Evolutionary conservation across 2,329 filamentous ascomycete genomes (phyloP).

Genomic region (Daldinia eschscholtzii): DNA sequence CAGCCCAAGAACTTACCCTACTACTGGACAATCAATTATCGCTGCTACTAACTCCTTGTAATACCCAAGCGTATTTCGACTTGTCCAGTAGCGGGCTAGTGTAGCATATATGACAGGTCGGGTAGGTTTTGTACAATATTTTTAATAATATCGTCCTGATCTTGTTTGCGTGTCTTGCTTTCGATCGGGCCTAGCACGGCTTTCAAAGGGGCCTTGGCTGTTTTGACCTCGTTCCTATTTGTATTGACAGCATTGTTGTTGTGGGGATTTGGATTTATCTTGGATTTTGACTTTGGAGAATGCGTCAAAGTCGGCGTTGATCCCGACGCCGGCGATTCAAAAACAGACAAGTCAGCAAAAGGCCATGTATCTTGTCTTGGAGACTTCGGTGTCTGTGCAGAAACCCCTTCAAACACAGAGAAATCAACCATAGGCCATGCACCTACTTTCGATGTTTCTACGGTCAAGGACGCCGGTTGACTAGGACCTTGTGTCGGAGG

Average conservation of each 20-base stretch:
- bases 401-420: constrained; percentile 42
- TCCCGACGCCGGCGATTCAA: constrained; percentile 31
- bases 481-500: constrained; percentile 10
- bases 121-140: constrained; percentile 57
- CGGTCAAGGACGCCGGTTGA: constrained; percentile 10
- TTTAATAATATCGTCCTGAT: constrained; percentile 53
- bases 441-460: constrained; percentile 21
- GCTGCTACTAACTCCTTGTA: constrained; percentile 24
- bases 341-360: constrained; percentile 31
- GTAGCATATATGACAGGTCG: constrained; percentile 62
- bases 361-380: constrained; percentile 31
- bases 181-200: constrained; percentile 39
- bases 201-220: constrained; percentile 21
- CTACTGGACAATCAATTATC: background rate
- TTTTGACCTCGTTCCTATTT: constrained; percentile 6
- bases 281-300: constrained; percentile 21
- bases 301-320: constrained; percentile 10
- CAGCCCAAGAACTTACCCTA: constrained; percentile 13
- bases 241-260: constrained; percentile 2
- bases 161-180: constrained; percentile 23
- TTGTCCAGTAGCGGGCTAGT: constrained; percentile 44
- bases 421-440: constrained; percentile 45
- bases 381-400: constrained; percentile 27
- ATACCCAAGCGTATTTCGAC: constrained; percentile 20
- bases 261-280: constrained; percentile 8